phyloP scores from a whole-genome alignment of 192 early-diverging fungal species.

The Rhizophagus clarus region DNA sequence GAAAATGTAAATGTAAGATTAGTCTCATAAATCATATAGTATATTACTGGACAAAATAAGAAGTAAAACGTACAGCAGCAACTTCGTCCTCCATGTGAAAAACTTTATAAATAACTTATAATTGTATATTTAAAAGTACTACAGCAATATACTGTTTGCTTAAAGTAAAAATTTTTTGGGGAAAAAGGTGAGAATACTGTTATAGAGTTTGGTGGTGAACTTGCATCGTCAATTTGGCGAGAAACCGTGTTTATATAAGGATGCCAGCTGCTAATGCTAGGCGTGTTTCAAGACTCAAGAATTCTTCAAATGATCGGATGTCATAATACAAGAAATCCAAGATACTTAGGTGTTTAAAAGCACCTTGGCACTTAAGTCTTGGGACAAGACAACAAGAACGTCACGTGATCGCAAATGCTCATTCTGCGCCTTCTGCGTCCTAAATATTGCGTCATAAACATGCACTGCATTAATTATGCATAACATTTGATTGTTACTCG shows the following conservation, averaged over 20 bases:
- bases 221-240: neutral
- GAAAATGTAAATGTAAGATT: constrained; percentile 3
- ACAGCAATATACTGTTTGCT: neutral
- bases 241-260: neutral
- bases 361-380: too few species aligned
- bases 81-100: constrained; percentile 78
- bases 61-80: constrained; percentile 68
- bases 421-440: too few species aligned
- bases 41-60: neutral
- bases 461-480: too few species aligned
- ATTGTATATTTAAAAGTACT: neutral
- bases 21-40: constrained; percentile 7
- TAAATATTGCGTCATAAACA: too few species aligned
- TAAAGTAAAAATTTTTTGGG: constrained; percentile 5
- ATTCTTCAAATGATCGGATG: neutral
- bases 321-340: neutral
- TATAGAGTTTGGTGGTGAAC: neutral
- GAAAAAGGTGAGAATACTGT: neutral
- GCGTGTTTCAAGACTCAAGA: neutral
- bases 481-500: too few species aligned
- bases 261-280: neutral
- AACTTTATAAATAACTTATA: neutral
- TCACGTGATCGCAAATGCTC: too few species aligned
- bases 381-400: too few species aligned
- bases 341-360: too few species aligned